Conservation (phyloP, 306 rosid genomes). For the Quercus agrifolia region DNA sequence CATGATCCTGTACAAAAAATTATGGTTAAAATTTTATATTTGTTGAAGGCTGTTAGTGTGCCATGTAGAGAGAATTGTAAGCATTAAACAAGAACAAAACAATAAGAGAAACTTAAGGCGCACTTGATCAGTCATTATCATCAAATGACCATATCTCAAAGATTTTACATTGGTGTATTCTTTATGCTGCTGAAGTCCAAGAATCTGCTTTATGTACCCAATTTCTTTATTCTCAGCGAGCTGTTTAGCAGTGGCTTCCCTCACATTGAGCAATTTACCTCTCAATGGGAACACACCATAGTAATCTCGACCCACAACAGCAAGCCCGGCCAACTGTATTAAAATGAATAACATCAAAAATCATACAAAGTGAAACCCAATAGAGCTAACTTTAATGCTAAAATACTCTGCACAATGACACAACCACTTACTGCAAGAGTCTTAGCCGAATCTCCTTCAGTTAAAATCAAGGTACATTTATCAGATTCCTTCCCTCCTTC, state of each 20-base stretch:
- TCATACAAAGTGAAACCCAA: too few species aligned
- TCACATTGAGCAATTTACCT: slow-evolving; percentile 89
- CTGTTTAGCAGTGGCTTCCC: slow-evolving; percentile 87
- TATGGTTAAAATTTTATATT: not conserved
- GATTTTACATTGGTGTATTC: slow-evolving; percentile 60
- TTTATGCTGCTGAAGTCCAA: slow-evolving; percentile 91
- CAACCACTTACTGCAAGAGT: too few species aligned
- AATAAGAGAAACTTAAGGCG: not conserved
- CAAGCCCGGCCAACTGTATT: slow-evolving; percentile 67
- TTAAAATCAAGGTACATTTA: too few species aligned
- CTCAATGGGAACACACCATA: slow-evolving; percentile 92
- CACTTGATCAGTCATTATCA: slow-evolving; percentile 99
- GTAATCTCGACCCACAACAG: slow-evolving; percentile 83
- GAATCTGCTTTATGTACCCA: slow-evolving; percentile 83
- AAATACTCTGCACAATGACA: too few species aligned
- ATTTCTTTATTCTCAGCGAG: slow-evolving; percentile 82
- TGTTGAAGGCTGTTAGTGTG: not conserved
- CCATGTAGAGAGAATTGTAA: not conserved
- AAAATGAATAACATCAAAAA: too few species aligned
- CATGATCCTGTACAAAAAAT: too few species aligned
- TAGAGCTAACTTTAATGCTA: too few species aligned
- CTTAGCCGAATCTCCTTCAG: too few species aligned
- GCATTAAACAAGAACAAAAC: not conserved
- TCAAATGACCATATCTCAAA: slow-evolving; percentile 89
- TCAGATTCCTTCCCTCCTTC: too few species aligned